Percentiles rank a stretch among this genome's conserved stretches.
phyloP scores from a whole-genome alignment of 2,329 filamentous ascomycete genomes.

The Fusarium proliferatum region DNA sequence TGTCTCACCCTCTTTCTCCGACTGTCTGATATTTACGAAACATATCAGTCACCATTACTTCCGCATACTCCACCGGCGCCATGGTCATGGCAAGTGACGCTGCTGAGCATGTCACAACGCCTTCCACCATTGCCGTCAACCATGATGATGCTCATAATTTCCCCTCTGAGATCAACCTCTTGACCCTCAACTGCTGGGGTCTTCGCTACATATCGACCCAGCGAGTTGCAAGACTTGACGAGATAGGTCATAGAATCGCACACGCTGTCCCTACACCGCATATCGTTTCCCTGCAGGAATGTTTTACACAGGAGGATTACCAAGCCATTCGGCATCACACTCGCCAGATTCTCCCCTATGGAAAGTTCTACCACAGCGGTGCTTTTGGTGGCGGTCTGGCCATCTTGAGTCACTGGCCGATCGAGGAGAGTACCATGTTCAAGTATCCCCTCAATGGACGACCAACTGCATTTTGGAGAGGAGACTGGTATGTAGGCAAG shows the following conservation, averaged over 20 bases:
- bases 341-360: constrained; percentile 80
- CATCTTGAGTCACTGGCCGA: constrained; percentile 91
- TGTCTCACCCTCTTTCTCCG: neutral
- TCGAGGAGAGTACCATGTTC: constrained; percentile 88
- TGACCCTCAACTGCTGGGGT: constrained; percentile 98
- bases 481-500: constrained; percentile 97
- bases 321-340: constrained; percentile 79
- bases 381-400: constrained; percentile 90
- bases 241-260: constrained; percentile 86
- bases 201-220: constrained; percentile 86
- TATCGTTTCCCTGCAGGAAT: constrained; percentile 95
- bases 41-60: constrained; percentile 19
- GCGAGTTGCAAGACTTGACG: constrained; percentile 79
- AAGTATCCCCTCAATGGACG: constrained; percentile 91
- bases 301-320: constrained; percentile 90
- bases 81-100: constrained; percentile 39
- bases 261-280: constrained; percentile 74
- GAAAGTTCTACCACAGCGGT: constrained; percentile 92
- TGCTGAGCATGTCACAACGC: constrained; percentile 33
- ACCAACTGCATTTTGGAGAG: constrained; percentile 91
- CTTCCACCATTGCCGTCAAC: constrained; percentile 28
- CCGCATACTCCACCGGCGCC: constrained; percentile 26
- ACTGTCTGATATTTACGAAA: neutral
- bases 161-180: constrained; percentile 75
- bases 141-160: constrained; percentile 45